These are phyloP conservation scores for Citrus sinensis DNA, from an alignment of 345 rosid genomes.

Conservation along the genomic window DNA sequence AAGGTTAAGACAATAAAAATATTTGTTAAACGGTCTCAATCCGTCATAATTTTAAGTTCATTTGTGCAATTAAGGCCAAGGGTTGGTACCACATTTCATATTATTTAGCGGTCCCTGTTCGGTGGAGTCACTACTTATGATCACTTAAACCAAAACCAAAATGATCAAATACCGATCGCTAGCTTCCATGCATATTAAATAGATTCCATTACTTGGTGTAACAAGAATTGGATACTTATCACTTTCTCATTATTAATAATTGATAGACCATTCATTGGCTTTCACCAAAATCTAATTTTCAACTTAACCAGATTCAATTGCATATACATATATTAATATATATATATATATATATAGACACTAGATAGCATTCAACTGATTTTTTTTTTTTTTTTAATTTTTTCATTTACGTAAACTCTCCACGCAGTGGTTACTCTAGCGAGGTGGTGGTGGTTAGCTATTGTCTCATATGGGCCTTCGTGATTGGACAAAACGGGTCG, in stretches of 20 bases:
- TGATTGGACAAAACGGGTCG: constrained; percentile 10
- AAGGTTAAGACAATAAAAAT: neutral
- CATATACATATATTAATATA: neutral
- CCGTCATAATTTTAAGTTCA: neutral
- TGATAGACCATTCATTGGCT: neutral
- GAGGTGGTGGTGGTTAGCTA: neutral
- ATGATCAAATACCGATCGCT: neutral
- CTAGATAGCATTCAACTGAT: neutral
- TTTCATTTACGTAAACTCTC: neutral
- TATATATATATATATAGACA: no score
- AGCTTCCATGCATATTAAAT: no score
- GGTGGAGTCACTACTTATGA: neutral
- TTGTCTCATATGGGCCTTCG: constrained; percentile 24
- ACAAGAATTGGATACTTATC: neutral
- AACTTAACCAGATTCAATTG: neutral
- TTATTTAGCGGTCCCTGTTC: neutral
- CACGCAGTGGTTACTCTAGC: neutral
- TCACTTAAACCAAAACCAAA: constrained; percentile 15
- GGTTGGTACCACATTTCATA: neutral
- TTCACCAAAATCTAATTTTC: neutral
- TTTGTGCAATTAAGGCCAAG: neutral
- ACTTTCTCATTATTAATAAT: neutral
- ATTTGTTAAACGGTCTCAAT: neutral
- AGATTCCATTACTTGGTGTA: neutral
- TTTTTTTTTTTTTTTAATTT: no score